phyloP scores from a whole-genome alignment of 768 basidiomycete genomes.

The Psilocybe cubensis region DNA sequence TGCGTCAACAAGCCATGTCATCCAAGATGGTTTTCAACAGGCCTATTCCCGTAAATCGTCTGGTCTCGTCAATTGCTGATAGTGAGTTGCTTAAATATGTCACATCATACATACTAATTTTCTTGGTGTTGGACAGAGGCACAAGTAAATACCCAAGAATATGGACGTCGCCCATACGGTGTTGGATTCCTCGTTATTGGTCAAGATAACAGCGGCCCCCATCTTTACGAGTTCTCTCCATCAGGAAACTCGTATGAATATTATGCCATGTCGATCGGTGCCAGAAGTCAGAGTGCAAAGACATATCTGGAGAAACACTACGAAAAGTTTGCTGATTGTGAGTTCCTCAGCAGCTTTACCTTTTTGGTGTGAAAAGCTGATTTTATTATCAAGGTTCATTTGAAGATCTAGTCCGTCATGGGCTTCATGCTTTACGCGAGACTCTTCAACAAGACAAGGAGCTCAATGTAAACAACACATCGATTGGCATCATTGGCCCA shows the following conservation, averaged over 20 bases:
- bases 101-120: not conserved
- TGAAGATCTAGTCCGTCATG: slow-evolving; percentile 90
- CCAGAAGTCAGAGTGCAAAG: slow-evolving; percentile 96
- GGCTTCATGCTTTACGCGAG: slow-evolving; percentile 92
- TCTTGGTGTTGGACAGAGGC: slow-evolving; percentile 66
- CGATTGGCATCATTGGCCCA: slow-evolving; percentile 90
- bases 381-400: slow-evolving; percentile 58
- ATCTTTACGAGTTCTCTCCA: slow-evolving; percentile 98
- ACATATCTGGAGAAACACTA: slow-evolving; percentile 97
- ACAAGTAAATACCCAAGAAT: slow-evolving; percentile 98
- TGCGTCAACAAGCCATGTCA: slow-evolving; percentile 98
- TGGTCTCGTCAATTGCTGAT: slow-evolving; percentile 93
- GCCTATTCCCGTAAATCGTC: slow-evolving; percentile 90
- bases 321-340: slow-evolving; percentile 85
- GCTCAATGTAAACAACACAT: slow-evolving; percentile 91
- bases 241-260: slow-evolving; percentile 98
- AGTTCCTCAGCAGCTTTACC: slow-evolving; percentile 26
- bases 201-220: slow-evolving; percentile 94
- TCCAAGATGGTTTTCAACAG: slow-evolving; percentile 95
- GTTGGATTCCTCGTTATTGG: slow-evolving; percentile 99
- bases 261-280: slow-evolving; percentile 98
- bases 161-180: slow-evolving; percentile 96
- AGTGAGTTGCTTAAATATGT: slow-evolving; percentile 57
- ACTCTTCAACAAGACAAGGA: slow-evolving; percentile 99
- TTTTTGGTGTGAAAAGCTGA: not conserved